Conservation (phyloP, 169 alveolate species). For the Toxoplasma gondii region DNA sequence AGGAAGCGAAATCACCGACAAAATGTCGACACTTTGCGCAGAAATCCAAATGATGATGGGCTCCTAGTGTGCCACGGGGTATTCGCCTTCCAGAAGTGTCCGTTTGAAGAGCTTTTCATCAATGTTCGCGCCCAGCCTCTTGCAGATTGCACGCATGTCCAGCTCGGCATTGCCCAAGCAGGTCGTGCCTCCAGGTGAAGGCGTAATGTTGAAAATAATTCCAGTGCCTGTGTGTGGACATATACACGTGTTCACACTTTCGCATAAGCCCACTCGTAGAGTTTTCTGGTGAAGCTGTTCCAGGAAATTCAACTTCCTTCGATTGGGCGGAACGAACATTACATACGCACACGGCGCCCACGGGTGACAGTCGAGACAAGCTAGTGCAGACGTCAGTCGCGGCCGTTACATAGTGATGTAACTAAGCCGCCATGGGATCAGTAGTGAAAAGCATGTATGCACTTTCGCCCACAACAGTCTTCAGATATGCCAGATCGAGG, state of each 20-base stretch:
- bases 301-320: not conserved
- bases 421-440: too few species aligned
- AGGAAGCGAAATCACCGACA: too few species aligned
- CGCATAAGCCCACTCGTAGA: too few species aligned
- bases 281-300: too few species aligned
- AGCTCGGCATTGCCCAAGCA: constrained; percentile 85
- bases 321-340: not conserved
- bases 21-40: too few species aligned
- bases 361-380: not conserved
- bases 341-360: not conserved
- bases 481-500: not conserved
- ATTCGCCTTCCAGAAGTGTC: constrained; percentile 80
- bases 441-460: too few species aligned
- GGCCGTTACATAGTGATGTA: too few species aligned
- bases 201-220: constrained; percentile 83
- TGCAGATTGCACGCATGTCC: constrained; percentile 83
- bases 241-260: not conserved
- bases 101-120: constrained; percentile 73
- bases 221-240: constrained; percentile 76
- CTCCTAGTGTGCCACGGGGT: constrained; percentile 59
- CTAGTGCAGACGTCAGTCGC: too few species aligned
- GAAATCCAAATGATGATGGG: too few species aligned
- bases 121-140: constrained; percentile 77
- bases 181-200: constrained; percentile 90
- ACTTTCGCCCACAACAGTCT: not conserved